Conservation (phyloP, 2,329 filamentous ascomycete genomes). For the Leptographium procerum region DNA sequence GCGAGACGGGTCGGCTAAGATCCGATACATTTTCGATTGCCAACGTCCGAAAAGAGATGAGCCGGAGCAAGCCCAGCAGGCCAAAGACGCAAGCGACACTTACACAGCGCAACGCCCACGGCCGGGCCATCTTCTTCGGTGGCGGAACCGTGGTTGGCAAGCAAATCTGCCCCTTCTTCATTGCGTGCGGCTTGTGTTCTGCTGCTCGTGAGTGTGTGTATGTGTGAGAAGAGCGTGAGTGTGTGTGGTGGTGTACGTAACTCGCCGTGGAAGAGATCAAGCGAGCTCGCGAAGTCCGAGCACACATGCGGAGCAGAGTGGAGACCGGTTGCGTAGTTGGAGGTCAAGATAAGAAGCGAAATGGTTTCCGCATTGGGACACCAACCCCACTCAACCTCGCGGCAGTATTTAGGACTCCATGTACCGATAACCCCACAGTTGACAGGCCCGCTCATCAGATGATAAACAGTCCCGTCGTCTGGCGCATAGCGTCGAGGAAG, state of each 20-base stretch:
- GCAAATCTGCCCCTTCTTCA: background rate
- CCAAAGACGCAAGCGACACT: background rate
- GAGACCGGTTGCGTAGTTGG: background rate
- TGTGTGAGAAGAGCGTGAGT: background rate
- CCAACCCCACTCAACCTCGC: too few species aligned
- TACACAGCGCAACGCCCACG: background rate
- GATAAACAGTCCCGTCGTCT: constrained; percentile 5
- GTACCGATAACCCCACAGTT: too few species aligned
- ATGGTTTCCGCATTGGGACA: background rate
- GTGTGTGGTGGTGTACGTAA: background rate
- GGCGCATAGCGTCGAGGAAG: constrained; percentile 1
- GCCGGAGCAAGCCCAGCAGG: background rate
- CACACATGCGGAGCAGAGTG: too few species aligned
- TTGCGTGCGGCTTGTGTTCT: background rate
- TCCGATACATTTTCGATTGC: background rate
- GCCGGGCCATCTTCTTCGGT: background rate
- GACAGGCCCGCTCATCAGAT: background rate
- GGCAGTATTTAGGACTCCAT: too few species aligned
- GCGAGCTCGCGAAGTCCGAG: too few species aligned
- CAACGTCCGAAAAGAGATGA: background rate
- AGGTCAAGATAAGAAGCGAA: background rate
- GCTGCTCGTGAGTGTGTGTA: background rate
- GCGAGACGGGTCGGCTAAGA: background rate
- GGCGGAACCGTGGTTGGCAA: background rate
- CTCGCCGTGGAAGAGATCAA: background rate